Evolutionary conservation across 2,329 filamentous ascomycete species (phyloP).

Genomic region (Westerdykella aurantiaca): DNA sequence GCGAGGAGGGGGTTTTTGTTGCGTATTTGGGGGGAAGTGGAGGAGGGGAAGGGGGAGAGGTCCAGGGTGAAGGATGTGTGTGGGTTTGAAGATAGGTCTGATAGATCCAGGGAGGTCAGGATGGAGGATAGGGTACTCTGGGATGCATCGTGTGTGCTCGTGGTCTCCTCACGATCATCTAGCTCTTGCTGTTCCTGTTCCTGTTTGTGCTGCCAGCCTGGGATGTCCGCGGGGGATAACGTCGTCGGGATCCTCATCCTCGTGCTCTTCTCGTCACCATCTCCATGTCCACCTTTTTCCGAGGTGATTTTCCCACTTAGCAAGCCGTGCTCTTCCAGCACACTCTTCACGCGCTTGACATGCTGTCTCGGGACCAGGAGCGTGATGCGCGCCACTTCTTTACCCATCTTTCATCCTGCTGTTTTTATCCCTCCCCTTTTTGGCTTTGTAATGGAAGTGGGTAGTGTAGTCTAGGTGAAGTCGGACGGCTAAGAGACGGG

Average conservation of each 20-base stretch:
- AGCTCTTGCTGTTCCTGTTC: background rate
- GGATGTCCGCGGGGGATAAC: too few relatives aligned
- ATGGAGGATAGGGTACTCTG: too few relatives aligned
- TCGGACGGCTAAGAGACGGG: too few relatives aligned
- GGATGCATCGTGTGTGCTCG: conserved; percentile 13
- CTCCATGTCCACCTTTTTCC: conserved; percentile 1
- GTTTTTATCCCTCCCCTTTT: too few relatives aligned
- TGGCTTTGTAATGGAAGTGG: too few relatives aligned
- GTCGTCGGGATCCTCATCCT: background rate
- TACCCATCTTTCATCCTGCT: too few relatives aligned
- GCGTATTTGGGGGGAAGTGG: background rate
- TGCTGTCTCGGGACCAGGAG: conserved; percentile 27
- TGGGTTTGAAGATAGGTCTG: too few relatives aligned
- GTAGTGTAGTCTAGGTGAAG: too few relatives aligned
- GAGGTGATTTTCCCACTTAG: conserved; percentile 26
- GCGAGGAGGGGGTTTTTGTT: conserved; percentile 17
- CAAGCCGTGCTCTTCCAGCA: conserved; percentile 26
- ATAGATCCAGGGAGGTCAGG: too few relatives aligned
- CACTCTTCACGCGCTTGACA: conserved; percentile 38
- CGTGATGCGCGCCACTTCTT: background rate
- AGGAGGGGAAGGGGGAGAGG: conserved; percentile 1
- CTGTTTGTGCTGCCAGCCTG: background rate
- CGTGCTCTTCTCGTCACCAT: background rate
- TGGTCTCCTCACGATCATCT: background rate
- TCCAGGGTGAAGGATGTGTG: conserved; percentile 13